Evolutionary conservation across 805 yeast genomes (phyloP).

Genomic region (Candida qinlingensis): DNA sequence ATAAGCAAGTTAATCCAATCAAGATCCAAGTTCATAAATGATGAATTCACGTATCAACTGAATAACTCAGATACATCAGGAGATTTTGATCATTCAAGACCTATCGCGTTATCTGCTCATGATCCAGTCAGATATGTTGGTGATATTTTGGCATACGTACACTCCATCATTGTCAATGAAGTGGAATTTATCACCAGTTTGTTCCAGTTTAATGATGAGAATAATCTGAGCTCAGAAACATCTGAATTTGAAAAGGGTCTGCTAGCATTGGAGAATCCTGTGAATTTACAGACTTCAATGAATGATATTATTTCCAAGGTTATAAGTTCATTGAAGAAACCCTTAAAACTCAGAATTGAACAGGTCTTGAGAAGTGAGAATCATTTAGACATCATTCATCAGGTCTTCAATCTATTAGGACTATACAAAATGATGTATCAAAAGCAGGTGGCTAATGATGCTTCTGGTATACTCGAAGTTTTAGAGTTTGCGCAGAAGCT

Average conservation of each 20-base stretch:
- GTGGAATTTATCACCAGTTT: conserved; percentile 66
- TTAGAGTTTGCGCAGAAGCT: conserved; percentile 30
- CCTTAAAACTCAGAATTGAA: conserved; percentile 58
- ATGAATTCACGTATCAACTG: conserved; percentile 62
- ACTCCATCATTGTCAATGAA: conserved; percentile 82
- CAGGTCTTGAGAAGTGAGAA: conserved; percentile 63
- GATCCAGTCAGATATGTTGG: conserved; percentile 83
- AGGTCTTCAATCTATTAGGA: conserved; percentile 56
- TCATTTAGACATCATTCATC: conserved; percentile 48
- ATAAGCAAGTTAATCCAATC: conserved; percentile 59
- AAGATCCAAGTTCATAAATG: conserved; percentile 58
- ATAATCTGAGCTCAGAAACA: conserved; percentile 12
- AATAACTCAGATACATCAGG: conserved; percentile 24
- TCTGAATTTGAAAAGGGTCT: conserved; percentile 29
- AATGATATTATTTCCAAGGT: conserved; percentile 41
- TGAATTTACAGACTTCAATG: conserved; percentile 15
- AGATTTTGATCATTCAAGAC: conserved; percentile 28
- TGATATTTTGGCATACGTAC: conserved; percentile 83
- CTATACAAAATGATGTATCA: conserved; percentile 66
- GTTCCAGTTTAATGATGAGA: conserved; percentile 36
- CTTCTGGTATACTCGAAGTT: conserved; percentile 20
- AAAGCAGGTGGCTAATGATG: conserved; percentile 22
- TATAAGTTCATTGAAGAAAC: conserved; percentile 52
- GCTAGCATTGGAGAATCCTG: conserved; percentile 14
- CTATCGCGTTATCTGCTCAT: conserved; percentile 61